Conservation (phyloP, 2,329 filamentous ascomycete species). For the Podosphaera aphanis region DNA sequence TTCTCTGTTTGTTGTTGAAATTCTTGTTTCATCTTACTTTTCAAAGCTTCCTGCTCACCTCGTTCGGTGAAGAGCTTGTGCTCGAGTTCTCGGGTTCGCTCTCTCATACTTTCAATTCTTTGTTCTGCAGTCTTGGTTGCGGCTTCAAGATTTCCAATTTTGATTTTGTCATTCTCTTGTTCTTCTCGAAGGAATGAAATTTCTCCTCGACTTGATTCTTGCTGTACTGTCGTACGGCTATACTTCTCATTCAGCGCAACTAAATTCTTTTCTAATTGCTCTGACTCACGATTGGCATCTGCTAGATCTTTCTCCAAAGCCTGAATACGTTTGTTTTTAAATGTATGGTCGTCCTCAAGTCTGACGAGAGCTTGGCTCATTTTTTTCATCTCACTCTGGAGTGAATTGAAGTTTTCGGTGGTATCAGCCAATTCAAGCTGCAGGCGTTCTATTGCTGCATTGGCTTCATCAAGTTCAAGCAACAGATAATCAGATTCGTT, state of each 20-base stretch:
- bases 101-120: conserved; percentile 61
- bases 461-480: conserved; percentile 47
- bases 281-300: conserved; percentile 68
- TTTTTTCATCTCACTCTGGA: conserved; percentile 82
- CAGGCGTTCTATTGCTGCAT: conserved; percentile 44
- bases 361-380: conserved; percentile 70
- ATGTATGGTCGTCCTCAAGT: conserved; percentile 72
- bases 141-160: conserved; percentile 80
- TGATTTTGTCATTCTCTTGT: conserved; percentile 93
- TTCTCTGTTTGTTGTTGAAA: conserved; percentile 85
- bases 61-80: conserved; percentile 58
- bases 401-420: conserved; percentile 68
- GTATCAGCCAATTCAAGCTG: conserved; percentile 50
- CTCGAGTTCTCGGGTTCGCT: conserved; percentile 48
- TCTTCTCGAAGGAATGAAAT: conserved; percentile 90
- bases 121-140: conserved; percentile 59
- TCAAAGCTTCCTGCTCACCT: conserved; percentile 66
- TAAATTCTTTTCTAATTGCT: conserved; percentile 63
- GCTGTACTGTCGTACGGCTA: conserved; percentile 68
- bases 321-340: conserved; percentile 55
- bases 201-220: conserved; percentile 78
- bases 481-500: conserved; percentile 44
- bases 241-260: conserved; percentile 71
- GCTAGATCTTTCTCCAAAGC: conserved; percentile 62
- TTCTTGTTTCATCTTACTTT: conserved; percentile 78